Conservation (phyloP, 331 rosid species). For the Arachis monticola region DNA sequence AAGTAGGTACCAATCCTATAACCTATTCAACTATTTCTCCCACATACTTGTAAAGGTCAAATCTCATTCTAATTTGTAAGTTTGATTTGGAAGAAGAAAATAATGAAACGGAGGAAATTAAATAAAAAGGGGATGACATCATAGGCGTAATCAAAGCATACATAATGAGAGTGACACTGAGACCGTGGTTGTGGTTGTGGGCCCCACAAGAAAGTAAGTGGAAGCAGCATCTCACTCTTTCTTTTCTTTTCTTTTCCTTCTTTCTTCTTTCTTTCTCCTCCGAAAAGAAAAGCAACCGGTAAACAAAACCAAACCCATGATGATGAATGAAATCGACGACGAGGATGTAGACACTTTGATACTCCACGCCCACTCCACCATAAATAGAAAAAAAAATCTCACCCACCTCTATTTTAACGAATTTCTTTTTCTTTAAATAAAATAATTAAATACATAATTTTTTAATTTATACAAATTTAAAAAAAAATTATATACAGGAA, state of each 20-base stretch:
- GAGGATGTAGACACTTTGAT: constrained; percentile 43
- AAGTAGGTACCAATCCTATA: too few relatives aligned
- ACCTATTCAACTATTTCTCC: too few relatives aligned
- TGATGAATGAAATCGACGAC: constrained; percentile 35
- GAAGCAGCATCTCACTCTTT: constrained; percentile 63
- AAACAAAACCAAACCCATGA: constrained; percentile 1
- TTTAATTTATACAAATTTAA: too few relatives aligned
- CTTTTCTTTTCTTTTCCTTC: neutral
- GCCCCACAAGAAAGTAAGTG: constrained; percentile 67
- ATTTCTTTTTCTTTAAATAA: too few relatives aligned
- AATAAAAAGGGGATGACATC: too few relatives aligned
- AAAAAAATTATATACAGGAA: too few relatives aligned
- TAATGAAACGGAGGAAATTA: neutral
- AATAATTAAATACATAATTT: too few relatives aligned
- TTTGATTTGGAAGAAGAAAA: neutral
- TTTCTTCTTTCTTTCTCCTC: neutral
- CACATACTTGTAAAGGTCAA: neutral
- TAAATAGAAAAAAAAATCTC: too few relatives aligned
- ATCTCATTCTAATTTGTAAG: neutral
- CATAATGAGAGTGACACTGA: constrained; percentile 50
- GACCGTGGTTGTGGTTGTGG: constrained; percentile 37
- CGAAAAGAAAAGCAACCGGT: constrained; percentile 44
- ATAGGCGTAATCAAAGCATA: constrained; percentile 41
- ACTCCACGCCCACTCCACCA: constrained; percentile 19
- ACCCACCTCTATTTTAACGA: too few relatives aligned